These are phyloP conservation scores for Cutaneotrichosporon cyanovorans DNA, from an alignment of 1,284 basidiomycete genomes.

Conservation along the genomic window DNA sequence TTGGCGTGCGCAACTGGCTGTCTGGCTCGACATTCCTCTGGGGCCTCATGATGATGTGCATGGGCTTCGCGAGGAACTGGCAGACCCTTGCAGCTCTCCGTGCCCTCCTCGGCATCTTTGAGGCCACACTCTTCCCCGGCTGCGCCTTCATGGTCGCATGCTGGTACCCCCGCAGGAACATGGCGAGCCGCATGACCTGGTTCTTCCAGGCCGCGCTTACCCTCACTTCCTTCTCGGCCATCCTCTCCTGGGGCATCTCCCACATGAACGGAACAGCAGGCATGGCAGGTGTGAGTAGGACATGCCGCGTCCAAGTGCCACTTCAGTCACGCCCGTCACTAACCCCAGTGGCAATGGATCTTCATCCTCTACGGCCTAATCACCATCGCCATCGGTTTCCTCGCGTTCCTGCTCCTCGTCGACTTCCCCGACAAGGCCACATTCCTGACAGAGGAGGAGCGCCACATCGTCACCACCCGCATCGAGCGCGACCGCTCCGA, in stretches of 20 bases:
- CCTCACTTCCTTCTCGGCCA: conserved; percentile 8
- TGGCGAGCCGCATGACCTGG: conserved; percentile 26
- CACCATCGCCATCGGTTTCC: neutral
- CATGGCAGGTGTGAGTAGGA: neutral
- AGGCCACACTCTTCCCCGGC: conserved; percentile 39
- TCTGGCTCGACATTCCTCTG: conserved; percentile 24
- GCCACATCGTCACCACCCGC: conserved; percentile 40
- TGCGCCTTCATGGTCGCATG: conserved; percentile 46
- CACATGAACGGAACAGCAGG: conserved; percentile 2
- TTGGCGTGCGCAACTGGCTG: conserved; percentile 12
- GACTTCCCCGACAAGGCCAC: conserved; percentile 49
- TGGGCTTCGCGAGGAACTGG: conserved; percentile 39
- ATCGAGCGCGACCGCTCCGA: conserved; percentile 48
- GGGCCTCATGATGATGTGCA: conserved; percentile 44
- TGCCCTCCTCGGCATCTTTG: conserved; percentile 44
- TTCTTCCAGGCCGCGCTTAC: conserved; percentile 9
- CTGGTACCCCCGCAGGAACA: conserved; percentile 48
- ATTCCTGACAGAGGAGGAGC: conserved; percentile 46
- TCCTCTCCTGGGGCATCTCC: conserved; percentile 6
- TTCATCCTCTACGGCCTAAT: conserved; percentile 4
- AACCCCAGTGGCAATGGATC: conserved; percentile 7
- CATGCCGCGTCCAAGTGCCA: too few relatives aligned
- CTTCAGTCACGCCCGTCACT: too few relatives aligned
- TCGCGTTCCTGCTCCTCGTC: conserved; percentile 28
- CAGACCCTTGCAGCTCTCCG: conserved; percentile 42